phyloP scores from a whole-genome alignment of 768 basidiomycete genomes.

The Rhodotorula sphaerocarpa region DNA sequence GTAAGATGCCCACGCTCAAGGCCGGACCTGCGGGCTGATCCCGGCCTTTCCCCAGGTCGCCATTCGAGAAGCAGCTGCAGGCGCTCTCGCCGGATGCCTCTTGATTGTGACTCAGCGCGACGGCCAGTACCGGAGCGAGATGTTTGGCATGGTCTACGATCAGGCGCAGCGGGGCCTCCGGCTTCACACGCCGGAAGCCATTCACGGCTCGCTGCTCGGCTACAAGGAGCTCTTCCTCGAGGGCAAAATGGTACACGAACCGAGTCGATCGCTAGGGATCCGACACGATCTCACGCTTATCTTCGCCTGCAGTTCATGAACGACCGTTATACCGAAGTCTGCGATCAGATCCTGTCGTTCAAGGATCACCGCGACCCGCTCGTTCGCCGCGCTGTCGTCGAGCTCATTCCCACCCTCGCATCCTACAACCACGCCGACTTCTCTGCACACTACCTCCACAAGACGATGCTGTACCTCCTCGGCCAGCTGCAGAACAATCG shows the following conservation, averaged over 20 bases:
- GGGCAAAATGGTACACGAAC: constrained; percentile 96
- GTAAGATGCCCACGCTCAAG: constrained; percentile 19
- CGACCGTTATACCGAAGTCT: constrained; percentile 70
- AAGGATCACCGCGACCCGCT: constrained; percentile 75
- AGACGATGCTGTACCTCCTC: constrained; percentile 84
- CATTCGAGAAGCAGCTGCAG: constrained; percentile 85
- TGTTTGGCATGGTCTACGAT: constrained; percentile 70
- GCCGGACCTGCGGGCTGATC: background rate
- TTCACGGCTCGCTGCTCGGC: constrained; percentile 85
- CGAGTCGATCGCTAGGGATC: constrained; percentile 41
- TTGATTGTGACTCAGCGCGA: constrained; percentile 67
- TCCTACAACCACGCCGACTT: constrained; percentile 91
- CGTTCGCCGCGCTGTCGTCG: constrained; percentile 88
- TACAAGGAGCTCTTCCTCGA: constrained; percentile 83
- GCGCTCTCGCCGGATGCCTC: constrained; percentile 83
- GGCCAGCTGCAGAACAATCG: constrained; percentile 71
- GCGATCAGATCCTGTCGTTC: constrained; percentile 82
- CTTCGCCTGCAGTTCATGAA: constrained; percentile 77
- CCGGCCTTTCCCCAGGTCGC: too few species aligned
- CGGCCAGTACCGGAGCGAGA: constrained; percentile 54
- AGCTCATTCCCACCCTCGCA: constrained; percentile 87
- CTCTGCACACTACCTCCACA: constrained; percentile 79
- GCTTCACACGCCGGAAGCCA: constrained; percentile 70
- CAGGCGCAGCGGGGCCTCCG: constrained; percentile 68
- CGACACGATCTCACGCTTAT: background rate